A percentile compares a stretch with the other conserved stretches of the same genome.
These are phyloP conservation scores for Ceriops decandra DNA, from an alignment of 345 rosid species.

Conservation along the genomic window DNA sequence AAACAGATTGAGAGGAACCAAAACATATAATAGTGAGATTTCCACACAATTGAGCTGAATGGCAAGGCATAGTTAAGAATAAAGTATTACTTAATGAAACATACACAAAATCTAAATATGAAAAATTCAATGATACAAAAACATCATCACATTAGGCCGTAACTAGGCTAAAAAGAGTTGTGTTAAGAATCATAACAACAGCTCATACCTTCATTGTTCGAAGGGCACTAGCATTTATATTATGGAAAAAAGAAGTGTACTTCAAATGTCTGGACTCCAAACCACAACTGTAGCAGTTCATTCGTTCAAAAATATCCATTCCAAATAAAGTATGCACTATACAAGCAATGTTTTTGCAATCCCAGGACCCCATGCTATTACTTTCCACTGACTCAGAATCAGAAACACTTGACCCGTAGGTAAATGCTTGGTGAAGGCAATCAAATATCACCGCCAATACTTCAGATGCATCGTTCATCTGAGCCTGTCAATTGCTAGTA, in stretches of 20 bases:
- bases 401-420: conserved; percentile 48
- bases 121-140: too few relatives aligned
- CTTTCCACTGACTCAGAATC: conserved; percentile 62
- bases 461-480: conserved; percentile 99
- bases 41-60: neutral
- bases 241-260: conserved; percentile 89
- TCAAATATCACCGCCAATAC: conserved; percentile 81
- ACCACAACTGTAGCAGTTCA: conserved; percentile 78
- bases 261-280: conserved; percentile 83
- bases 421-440: conserved; percentile 87
- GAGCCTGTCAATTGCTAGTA: conserved; percentile 55
- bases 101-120: neutral
- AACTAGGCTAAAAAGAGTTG: neutral
- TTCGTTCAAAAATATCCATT: conserved; percentile 73
- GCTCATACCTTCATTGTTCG: conserved; percentile 76
- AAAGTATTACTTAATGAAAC: neutral
- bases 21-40: neutral
- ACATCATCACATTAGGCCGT: neutral
- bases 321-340: conserved; percentile 88
- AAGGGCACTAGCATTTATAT: conserved; percentile 87
- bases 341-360: conserved; percentile 64
- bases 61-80: neutral
- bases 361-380: conserved; percentile 67
- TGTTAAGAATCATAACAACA: conserved; percentile 3
- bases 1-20: conserved; percentile 9